These are phyloP conservation scores for Chlorella sp. DNA, from an alignment of 139 green algal genomes.

Conservation along the genomic window DNA sequence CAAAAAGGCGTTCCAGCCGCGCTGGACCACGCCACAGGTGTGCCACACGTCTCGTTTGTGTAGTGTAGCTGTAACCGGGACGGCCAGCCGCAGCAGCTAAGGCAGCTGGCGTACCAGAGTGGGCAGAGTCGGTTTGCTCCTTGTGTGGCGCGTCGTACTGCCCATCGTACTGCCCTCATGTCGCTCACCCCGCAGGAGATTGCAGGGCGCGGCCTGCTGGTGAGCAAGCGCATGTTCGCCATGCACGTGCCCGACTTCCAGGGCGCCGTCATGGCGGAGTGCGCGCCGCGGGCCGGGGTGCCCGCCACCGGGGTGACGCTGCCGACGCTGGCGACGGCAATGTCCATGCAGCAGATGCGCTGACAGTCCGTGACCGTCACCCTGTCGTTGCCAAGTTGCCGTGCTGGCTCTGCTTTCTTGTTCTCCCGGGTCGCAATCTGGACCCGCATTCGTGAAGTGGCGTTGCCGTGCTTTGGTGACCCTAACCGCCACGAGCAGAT, in stretches of 20 bases:
- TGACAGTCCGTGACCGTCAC: neutral
- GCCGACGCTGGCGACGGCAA: neutral
- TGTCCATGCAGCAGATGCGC: neutral
- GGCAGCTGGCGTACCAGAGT: too few relatives aligned
- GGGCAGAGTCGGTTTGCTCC: too few relatives aligned
- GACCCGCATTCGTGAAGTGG: neutral
- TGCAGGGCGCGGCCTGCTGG: neutral
- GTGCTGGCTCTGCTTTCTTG: neutral
- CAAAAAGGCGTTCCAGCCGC: neutral
- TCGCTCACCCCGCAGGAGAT: slow-evolving; percentile 10
- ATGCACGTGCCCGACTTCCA: slow-evolving; percentile 48
- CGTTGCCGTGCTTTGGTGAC: neutral
- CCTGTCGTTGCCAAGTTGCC: neutral
- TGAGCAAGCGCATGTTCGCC: slow-evolving; percentile 4
- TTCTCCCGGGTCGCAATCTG: neutral
- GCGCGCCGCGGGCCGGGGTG: neutral
- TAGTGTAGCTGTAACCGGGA: too few relatives aligned
- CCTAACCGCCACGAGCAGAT: too few relatives aligned
- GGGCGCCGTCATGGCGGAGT: slow-evolving; percentile 18
- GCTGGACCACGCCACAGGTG: too few relatives aligned
- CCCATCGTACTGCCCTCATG: too few relatives aligned
- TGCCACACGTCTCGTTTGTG: too few relatives aligned
- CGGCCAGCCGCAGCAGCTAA: too few relatives aligned
- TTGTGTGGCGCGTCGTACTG: too few relatives aligned
- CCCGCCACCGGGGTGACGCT: neutral